phyloP scores from a whole-genome alignment of 768 basidiomycete genomes.

The Leccinum sublutescens region DNA sequence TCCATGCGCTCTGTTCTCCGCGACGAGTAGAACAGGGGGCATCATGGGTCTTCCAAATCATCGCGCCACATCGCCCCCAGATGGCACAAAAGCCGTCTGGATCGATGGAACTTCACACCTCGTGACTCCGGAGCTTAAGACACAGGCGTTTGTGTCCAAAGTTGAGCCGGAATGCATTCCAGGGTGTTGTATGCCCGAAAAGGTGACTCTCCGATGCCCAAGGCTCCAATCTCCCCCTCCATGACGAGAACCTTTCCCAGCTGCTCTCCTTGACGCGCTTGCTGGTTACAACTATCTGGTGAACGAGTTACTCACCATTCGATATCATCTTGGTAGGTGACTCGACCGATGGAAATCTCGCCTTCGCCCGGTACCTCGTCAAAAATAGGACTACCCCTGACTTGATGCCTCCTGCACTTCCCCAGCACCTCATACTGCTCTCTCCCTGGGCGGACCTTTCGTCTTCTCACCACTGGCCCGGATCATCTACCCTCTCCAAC shows the following conservation, averaged over 20 bases:
- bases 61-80: slow-evolving; percentile 8
- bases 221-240: slow-evolving; percentile 27
- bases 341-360: slow-evolving; percentile 46
- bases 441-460: slow-evolving; percentile 57
- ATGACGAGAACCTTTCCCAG: too few relatives aligned
- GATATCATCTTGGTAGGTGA: too few relatives aligned
- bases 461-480: slow-evolving; percentile 37
- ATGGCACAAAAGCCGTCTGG: slow-evolving; percentile 28
- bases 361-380: slow-evolving; percentile 59
- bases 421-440: slow-evolving; percentile 49
- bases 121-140: slow-evolving; percentile 30
- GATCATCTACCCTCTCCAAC: slow-evolving; percentile 38
- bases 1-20: slow-evolving; percentile 36
- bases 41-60: slow-evolving; percentile 10
- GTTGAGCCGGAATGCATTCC: slow-evolving; percentile 46
- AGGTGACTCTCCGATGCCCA: slow-evolving; percentile 36
- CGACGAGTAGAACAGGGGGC: slow-evolving; percentile 8
- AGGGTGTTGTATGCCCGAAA: slow-evolving; percentile 55
- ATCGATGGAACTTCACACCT: slow-evolving; percentile 33
- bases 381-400: slow-evolving; percentile 39
- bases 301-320: too few relatives aligned
- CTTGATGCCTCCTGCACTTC: slow-evolving; percentile 40
- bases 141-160: slow-evolving; percentile 30
- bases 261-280: too few relatives aligned
- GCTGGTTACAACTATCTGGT: too few relatives aligned